These are phyloP conservation scores for Hanseniaspora taiwanica DNA, from an alignment of 805 yeast genomes.

Conservation along the genomic window DNA sequence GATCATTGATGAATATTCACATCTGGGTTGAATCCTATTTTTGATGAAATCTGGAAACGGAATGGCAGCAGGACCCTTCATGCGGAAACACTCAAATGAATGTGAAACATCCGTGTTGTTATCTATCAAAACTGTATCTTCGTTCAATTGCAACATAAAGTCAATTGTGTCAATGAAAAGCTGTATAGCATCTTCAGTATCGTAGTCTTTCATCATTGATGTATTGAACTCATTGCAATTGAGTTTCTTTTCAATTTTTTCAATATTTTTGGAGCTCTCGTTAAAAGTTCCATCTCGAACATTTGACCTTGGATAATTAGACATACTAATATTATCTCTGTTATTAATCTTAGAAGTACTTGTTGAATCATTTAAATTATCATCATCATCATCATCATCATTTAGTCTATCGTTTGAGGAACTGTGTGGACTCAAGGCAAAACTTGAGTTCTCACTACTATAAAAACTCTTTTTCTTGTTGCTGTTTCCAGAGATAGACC, in stretches of 20 bases:
- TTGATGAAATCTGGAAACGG: conserved; percentile 12
- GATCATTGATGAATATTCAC: conserved; percentile 16
- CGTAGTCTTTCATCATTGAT: neutral
- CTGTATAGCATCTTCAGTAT: conserved; percentile 7
- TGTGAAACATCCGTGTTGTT: neutral
- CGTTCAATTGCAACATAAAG: conserved; percentile 6
- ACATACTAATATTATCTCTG: too few relatives aligned
- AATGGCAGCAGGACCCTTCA: conserved; percentile 20
- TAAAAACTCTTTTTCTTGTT: neutral
- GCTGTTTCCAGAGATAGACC: conserved; percentile 4
- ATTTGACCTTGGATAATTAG: too few relatives aligned
- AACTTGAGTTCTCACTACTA: neutral
- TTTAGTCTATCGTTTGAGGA: too few relatives aligned
- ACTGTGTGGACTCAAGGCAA: neutral
- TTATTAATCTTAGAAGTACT: too few relatives aligned
- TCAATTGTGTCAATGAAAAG: conserved; percentile 11
- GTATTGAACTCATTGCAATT: neutral
- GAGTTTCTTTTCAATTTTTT: neutral
- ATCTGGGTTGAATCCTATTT: conserved; percentile 19
- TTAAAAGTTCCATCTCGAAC: too few relatives aligned
- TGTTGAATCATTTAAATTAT: too few relatives aligned
- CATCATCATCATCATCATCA: too few relatives aligned
- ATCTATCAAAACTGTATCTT: neutral
- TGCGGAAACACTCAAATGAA: conserved; percentile 9
- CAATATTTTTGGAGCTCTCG: neutral